Conservation (phyloP, 106 monocot genomes). For the Allium cepa region DNA sequence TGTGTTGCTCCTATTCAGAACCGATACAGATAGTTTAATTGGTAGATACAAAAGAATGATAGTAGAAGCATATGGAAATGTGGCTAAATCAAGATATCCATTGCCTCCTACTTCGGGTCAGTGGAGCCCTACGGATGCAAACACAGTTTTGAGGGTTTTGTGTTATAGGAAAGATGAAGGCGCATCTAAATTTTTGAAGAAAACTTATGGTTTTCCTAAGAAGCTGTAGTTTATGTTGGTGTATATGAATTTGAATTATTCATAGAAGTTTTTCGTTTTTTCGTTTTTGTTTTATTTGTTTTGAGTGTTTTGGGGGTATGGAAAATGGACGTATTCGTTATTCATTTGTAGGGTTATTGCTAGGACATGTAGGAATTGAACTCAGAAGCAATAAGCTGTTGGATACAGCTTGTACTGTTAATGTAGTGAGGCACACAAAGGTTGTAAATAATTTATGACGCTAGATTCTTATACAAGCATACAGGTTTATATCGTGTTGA, state of each 20-base stretch:
- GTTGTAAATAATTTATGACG: too few relatives aligned
- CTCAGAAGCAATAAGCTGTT: too few relatives aligned
- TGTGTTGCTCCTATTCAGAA: slow-evolving; percentile 41
- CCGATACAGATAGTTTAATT: slow-evolving; percentile 46
- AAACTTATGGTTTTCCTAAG: slow-evolving; percentile 83
- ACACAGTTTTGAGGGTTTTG: slow-evolving; percentile 73
- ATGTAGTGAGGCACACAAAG: too few relatives aligned
- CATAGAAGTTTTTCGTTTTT: neutral
- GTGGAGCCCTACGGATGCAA: slow-evolving; percentile 84
- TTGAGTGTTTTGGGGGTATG: too few relatives aligned
- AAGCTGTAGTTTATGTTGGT: slow-evolving; percentile 19
- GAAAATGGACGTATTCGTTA: too few relatives aligned
- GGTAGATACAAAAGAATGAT: slow-evolving; percentile 45
- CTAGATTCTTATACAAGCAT: too few relatives aligned
- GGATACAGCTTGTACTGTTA: too few relatives aligned
- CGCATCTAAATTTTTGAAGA: slow-evolving; percentile 85
- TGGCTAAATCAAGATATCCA: slow-evolving; percentile 40
- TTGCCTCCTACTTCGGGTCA: slow-evolving; percentile 67
- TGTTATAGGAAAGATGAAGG: slow-evolving; percentile 79
- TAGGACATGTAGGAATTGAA: too few relatives aligned
- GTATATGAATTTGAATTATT: neutral
- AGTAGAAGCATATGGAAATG: slow-evolving; percentile 23
- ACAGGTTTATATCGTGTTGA: too few relatives aligned
- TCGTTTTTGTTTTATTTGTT: too few relatives aligned
- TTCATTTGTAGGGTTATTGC: too few relatives aligned